Base-by-base conservation (phyloP, 179 eudicot genomes). In the Kewa caespitosa region DNA sequence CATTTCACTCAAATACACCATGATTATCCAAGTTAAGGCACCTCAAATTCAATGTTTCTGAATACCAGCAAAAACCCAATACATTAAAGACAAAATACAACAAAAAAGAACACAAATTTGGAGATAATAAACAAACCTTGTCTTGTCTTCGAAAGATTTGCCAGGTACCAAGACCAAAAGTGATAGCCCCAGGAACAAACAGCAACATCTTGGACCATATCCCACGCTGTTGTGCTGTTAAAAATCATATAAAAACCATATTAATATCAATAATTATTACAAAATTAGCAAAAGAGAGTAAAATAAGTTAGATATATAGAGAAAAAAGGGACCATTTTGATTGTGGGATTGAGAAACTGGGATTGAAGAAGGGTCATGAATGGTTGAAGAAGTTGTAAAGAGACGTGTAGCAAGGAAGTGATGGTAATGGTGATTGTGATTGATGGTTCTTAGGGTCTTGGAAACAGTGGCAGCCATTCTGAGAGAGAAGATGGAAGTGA, bases 121-220 rank as follows among this genome's bases (percentile, higher is more conserved):
- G 32, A 70, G 2, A 30, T 17, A 31, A 11, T 9, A 27, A 15
- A 33, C 20, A 12, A 8, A 94, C 97, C 98, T 95, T 95, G 31
- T 95, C 99, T 69, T 91, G 86, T 73, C 99, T 86, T 80, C 99
- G 82, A 79, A 91, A 72, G 79, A 95, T 86, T 81, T 95, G 99
- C 99, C 97, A 95, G 36, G 93, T 85, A 23, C 99, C 99, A 62
- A 95, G 97, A 38, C 99, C 99, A 82, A 95, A 95, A 67, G 95
- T 79, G 46, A 93, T 85, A 46, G 89, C 97, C 69, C 99, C 99
- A 17, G 99, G 99, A 74, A 95, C 81, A 83, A 92, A 93, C 60
- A 95, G 92, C 48, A 91, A 74, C 82, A 95, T 82, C 82, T 89
- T 93, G 36, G 97, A 85, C 97, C 88, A 90, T 84, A 77, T 75